Base-by-base conservation (phyloP, 805 yeast species). In the Wickerhamiella australiensis region DNA sequence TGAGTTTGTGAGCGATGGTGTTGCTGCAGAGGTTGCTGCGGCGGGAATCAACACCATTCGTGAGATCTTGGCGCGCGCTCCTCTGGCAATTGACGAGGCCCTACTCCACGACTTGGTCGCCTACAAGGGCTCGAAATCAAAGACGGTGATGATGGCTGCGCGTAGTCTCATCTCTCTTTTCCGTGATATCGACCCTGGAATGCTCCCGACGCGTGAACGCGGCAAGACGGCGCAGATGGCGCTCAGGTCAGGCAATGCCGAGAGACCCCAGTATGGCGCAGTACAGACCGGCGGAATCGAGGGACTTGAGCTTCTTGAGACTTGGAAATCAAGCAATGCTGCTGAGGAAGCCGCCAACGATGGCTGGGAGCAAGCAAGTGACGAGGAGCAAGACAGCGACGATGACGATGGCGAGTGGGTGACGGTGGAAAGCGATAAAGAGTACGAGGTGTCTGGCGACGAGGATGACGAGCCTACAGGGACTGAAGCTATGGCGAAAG, bases 1-100 rank as follows among this genome's bases (percentile, higher is more conserved):
- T 67, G 98, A 92, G 67, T 92, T 92, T 60, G 96, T 92, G 22
- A 83, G 95, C 57, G 97, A 92, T 62, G 99, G 99, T 73, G 98
- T 92, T 36, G 87, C 96, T 13, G 80, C 95, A 29, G 96, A 92
- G 67, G 99, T 88, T 49, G 96, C 96, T 4, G 87, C 96, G 48
- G 97, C 97, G 3, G 99, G 99, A 61, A 74, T 92, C 56, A 92
- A 92, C 66, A 85, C 97, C 2, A 90, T 90, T 52, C 75, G 97
- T 58, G 98, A 92, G 67, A 86, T 92, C 52, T 74, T 88, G 55
- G 67, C 95, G 1, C 80, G 99, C 72, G 94, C 94, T 9, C 96
- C 98, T 13, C 72, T 90, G 56, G 95, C 97, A 22, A 87, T 92
- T 59, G 96, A 87, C 48, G 80, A 83, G 49, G 78, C 88, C 1